Base-by-base conservation (phyloP, 23 red algal genomes). In the Cyanidium caldarium region DNA sequence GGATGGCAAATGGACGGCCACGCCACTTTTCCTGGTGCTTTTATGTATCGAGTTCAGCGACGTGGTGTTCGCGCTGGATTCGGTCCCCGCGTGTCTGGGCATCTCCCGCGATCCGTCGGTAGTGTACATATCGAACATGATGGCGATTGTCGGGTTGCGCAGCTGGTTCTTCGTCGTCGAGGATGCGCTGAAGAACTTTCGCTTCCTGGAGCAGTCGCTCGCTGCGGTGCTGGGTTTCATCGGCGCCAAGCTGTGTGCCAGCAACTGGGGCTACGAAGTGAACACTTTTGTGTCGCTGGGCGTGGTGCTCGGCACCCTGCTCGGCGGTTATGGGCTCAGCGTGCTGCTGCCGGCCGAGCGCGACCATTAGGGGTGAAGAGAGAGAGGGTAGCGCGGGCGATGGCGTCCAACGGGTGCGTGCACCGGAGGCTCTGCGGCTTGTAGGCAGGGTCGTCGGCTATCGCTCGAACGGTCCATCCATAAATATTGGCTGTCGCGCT, bases 51-150 rank as follows among this genome's bases (percentile, higher is more conserved):
- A 95, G 45, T 76, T 95, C 0, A 82, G 77, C 33, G 90, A 95
- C 44, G 90, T 95, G 38, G 75, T 95, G 2, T 95, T 95, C 77
- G 90, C 90, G 45, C 38, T 95, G 68, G 90, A 95, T 58, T 87
- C 83, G n/a, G 85, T 95, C 3, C 90, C 90, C 0, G 90, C 90
- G 20, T 83, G 86, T 17, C 58, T 95, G 56, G 82, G 90, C 16
- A 81, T 95, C 37, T 95, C 90, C 0, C 75, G 66, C 13, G 74
- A 87, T 38, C 79, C 81, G 17, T 66, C 87, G 19, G 90, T 95
- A 35, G 69, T 95, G 23, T 95, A 95, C 61, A 46, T 73, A 16
- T 83, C 77, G n/a, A 95, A 95, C 72, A 82, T 95, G 34, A 56
- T 87, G 31, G 90, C 90, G 36, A 87, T 95, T 41, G 73, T 95